These are phyloP conservation scores for Ascochyta koolunga DNA, from an alignment of 2,329 filamentous ascomycete genomes.

Conservation along the genomic window DNA sequence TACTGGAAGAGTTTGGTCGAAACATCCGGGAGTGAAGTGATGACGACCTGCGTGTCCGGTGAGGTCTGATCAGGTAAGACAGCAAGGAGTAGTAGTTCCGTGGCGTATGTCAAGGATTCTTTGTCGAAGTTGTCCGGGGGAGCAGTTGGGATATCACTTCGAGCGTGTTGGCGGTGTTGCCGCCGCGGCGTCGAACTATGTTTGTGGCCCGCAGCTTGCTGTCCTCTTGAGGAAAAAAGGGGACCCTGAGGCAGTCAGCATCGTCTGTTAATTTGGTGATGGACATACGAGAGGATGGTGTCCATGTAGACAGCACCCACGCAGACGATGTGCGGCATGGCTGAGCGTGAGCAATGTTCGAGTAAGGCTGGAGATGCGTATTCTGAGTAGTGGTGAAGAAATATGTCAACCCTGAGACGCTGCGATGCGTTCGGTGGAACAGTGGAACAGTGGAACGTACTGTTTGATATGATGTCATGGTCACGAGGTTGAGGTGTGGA, in stretches of 20 bases:
- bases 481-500: constrained; percentile 1
- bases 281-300: constrained; percentile 68
- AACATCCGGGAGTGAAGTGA: constrained; percentile 60
- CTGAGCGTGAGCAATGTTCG: too few relatives aligned
- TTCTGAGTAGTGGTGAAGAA: too few relatives aligned
- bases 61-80: constrained; percentile 62
- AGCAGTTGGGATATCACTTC: constrained; percentile 69
- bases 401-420: not conserved
- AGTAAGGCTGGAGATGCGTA: too few relatives aligned
- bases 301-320: constrained; percentile 74
- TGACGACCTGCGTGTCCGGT: constrained; percentile 59
- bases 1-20: not conserved
- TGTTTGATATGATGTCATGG: constrained; percentile 17
- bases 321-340: constrained; percentile 59
- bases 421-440: not conserved
- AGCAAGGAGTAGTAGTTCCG: constrained; percentile 47
- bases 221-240: constrained; percentile 72
- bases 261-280: not conserved
- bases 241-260: constrained; percentile 57
- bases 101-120: not conserved
- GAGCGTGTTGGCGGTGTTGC: constrained; percentile 74
- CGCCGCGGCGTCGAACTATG: constrained; percentile 67
- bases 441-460: constrained; percentile 10
- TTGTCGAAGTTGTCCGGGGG: not conserved
- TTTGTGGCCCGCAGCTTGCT: constrained; percentile 71